Percentiles rank a stretch among this genome's conserved stretches.
Conservation (phyloP, 2,329 filamentous ascomycete genomes). For the Corinectria fuckeliana region DNA sequence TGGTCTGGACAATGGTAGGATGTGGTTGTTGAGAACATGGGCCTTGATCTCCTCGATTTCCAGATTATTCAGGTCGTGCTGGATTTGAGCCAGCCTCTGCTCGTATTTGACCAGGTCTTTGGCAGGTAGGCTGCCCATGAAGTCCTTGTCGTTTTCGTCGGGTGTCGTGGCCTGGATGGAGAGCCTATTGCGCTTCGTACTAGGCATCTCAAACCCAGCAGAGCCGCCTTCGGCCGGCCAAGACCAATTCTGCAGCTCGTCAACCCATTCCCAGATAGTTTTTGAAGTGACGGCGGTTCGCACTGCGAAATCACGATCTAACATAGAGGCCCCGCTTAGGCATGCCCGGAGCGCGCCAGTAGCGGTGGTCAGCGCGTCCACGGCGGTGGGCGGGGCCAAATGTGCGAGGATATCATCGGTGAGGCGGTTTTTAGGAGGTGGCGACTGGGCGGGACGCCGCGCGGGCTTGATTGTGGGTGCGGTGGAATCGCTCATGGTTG, state of each 20-base stretch:
- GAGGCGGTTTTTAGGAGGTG: constrained; percentile 51
- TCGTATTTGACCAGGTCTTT: constrained; percentile 73
- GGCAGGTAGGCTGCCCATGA: constrained; percentile 74
- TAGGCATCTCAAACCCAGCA: constrained; percentile 61
- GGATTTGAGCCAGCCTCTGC: constrained; percentile 75
- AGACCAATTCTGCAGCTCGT: constrained; percentile 69
- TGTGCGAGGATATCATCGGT: constrained; percentile 67
- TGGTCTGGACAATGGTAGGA: constrained; percentile 58
- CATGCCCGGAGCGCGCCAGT: constrained; percentile 62
- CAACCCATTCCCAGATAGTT: constrained; percentile 75
- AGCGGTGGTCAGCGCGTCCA: constrained; percentile 64
- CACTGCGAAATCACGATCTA: constrained; percentile 75
- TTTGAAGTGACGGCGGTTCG: constrained; percentile 74
- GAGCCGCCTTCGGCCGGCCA: constrained; percentile 60
- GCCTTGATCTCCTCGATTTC: constrained; percentile 88
- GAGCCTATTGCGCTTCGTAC: constrained; percentile 49
- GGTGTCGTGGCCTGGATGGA: constrained; percentile 37
- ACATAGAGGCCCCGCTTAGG: constrained; percentile 66
- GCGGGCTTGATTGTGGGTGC: constrained; percentile 42
- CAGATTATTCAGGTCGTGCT: constrained; percentile 69
- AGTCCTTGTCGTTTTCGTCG: constrained; percentile 45
- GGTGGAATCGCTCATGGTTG: constrained; percentile 45
- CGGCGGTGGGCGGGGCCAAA: constrained; percentile 65
- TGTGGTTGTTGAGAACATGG: constrained; percentile 83
- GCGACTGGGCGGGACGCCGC: constrained; percentile 48